A percentile compares a stretch with the other conserved stretches of the same genome.
Evolutionary conservation across 176 grass and related monocot genomes (phyloP).

Genomic region (Eremochloa ophiuroides): DNA sequence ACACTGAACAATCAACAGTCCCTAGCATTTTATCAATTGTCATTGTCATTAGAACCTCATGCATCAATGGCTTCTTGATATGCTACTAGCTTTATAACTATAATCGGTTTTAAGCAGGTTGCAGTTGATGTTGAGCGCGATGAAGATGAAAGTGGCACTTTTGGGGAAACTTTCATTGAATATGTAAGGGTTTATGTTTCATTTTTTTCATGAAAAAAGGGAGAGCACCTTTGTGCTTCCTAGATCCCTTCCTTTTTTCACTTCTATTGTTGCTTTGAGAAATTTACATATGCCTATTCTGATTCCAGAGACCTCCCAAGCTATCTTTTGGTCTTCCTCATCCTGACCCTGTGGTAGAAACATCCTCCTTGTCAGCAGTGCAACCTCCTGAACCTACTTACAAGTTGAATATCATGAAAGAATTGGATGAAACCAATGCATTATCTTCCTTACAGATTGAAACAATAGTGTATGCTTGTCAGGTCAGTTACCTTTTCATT

Average conservation of each 20-base stretch:
- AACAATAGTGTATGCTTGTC: constrained; percentile 95
- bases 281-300: not conserved
- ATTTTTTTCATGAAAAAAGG: not conserved
- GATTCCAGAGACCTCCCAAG: constrained; percentile 82
- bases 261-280: not conserved
- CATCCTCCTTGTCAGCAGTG: constrained; percentile 94
- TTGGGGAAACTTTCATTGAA: constrained; percentile 89
- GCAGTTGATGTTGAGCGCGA: constrained; percentile 90
- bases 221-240: not conserved
- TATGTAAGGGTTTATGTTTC: constrained; percentile 55
- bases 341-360: constrained; percentile 98
- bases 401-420: constrained; percentile 68
- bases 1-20: not conserved
- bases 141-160: constrained; percentile 78
- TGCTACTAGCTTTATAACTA: constrained; percentile 7
- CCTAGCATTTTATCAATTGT: not conserved
- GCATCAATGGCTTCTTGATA: not conserved
- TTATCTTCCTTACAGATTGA: constrained; percentile 97
- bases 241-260: not conserved
- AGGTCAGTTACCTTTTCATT: constrained; percentile 56
- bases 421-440: constrained; percentile 69
- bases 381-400: constrained; percentile 98
- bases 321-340: constrained; percentile 76
- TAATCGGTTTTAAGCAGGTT: constrained; percentile 50
- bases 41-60: not conserved